These are phyloP conservation scores for Isatis tinctoria DNA, from an alignment of 345 rosid species.

Conservation along the genomic window DNA sequence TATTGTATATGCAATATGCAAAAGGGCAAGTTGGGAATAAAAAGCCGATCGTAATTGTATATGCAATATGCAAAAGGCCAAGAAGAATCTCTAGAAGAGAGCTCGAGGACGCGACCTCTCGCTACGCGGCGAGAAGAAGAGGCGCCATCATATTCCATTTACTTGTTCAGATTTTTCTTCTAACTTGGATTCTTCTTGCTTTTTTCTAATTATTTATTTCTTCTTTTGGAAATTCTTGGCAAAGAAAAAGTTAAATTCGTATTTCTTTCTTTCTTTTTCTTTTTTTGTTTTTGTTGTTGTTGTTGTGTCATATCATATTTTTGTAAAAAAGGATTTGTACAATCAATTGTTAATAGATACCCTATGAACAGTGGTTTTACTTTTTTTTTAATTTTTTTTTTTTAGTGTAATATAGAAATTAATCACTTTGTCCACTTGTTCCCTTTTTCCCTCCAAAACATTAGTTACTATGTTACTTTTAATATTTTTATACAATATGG, in stretches of 20 bases:
- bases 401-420: too few species aligned
- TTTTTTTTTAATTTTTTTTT: not conserved
- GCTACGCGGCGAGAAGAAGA: conserved; percentile 27
- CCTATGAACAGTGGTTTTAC: not conserved
- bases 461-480: not conserved
- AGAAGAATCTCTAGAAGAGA: conserved; percentile 11
- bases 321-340: not conserved
- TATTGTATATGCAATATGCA: too few species aligned
- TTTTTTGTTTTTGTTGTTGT: not conserved
- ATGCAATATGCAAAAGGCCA: not conserved
- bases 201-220: not conserved
- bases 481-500: conserved; percentile 16
- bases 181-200: conserved; percentile 6
- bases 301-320: conserved; percentile 11
- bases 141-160: conserved; percentile 4
- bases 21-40: too few species aligned
- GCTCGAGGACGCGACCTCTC: conserved; percentile 16
- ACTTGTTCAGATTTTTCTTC: not conserved
- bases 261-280: not conserved
- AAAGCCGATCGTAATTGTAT: not conserved
- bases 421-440: conserved; percentile 2
- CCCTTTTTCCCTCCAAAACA: not conserved
- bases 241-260: not conserved
- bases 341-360: not conserved
- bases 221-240: conserved; percentile 3